Evolutionary conservation across 495 filamentous ascomycete species (phyloP), one percentile per base, ranked within the genome.

Genomic region (Neurospora sp.): DNA sequence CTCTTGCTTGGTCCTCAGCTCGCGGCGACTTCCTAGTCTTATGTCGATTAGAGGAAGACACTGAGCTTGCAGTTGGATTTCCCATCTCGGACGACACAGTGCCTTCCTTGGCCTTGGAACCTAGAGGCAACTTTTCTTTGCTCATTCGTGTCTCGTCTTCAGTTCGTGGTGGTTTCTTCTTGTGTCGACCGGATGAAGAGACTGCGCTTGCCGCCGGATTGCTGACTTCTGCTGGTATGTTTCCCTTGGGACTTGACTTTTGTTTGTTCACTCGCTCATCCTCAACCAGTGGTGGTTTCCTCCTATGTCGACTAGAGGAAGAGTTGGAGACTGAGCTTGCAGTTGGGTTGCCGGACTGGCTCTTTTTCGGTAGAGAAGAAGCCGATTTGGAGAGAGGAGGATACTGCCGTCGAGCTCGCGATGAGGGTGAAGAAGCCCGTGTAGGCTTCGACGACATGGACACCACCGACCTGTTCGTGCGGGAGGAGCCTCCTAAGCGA

Each of bases 401-500:
- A 39, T 38, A 35, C 22, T 71, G 35, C 68, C 10, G 69, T 53
- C 35, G 22, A 38, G n/a, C 39, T 71, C 20, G 40, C 27, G 39
- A 27, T 53, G 20, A 65, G 12, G 53, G 27, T 18, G 53, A 65
- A 31, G 53, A 65, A 3, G 53, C 27, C 27, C 53, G 27, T 14
- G 14, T 65, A 35, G 22, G 53, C 31, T 72, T 73, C 20, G 73
- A 73, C 0, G 79, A 75, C 9, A 72, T 68, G 16, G 73, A 74
- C 18, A 68, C 71, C 18, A 73, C 65, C 0, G 80, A 77, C 39
- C 27, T 65, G 27, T 14, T 65, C 12, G 72, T 71, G 9, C 75
- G 71, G 35, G 77, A 75, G 20, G 75, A 70, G 68, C 74, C 75
- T 9, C 71, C 74, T 22, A 82, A 70, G 7, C 80, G 75, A 22